These are phyloP conservation scores for Aspergillus brunneoviolaceus DNA, from an alignment of 2,329 filamentous ascomycete species.

Conservation along the genomic window DNA sequence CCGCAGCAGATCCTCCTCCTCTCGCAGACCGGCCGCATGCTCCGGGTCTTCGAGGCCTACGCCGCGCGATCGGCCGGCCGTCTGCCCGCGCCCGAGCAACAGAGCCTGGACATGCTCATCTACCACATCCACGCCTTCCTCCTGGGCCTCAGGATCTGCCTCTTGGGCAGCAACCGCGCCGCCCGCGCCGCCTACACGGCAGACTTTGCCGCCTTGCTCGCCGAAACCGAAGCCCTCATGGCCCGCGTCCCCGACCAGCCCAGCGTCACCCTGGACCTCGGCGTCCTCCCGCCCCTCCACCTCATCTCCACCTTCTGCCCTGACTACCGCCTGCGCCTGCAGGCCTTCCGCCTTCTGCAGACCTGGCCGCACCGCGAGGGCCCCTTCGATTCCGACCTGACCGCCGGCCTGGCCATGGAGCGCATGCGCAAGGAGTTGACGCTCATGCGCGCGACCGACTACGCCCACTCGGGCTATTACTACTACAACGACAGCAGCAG, in stretches of 20 bases:
- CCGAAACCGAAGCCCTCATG: conserved; percentile 7
- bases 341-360: conserved; percentile 29
- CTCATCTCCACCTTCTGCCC: conserved; percentile 33
- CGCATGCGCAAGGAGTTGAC: too few relatives aligned
- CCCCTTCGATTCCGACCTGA: conserved; percentile 34
- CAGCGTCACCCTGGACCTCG: conserved; percentile 28
- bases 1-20: too few relatives aligned
- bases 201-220: conserved; percentile 5
- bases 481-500: too few relatives aligned
- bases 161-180: conserved; percentile 6
- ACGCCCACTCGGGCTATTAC: too few relatives aligned
- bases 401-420: conserved; percentile 28
- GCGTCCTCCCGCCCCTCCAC: conserved; percentile 33
- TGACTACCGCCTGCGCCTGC: conserved; percentile 21
- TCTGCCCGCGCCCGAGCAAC: too few relatives aligned
- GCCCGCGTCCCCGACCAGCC: conserved; percentile 12
- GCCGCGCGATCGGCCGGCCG: too few relatives aligned
- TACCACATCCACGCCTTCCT: too few relatives aligned
- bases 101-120: too few relatives aligned
- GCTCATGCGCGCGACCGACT: too few relatives aligned
- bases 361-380: conserved; percentile 36
- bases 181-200: conserved; percentile 7
- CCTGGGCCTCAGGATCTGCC: background rate
- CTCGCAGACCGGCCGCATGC: too few relatives aligned
- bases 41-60: too few relatives aligned